Evolutionary conservation across 352 stramenopile genomes (phyloP), one percentile per base, ranked within the genome.

Genomic region (Pythium apleroticum): DNA sequence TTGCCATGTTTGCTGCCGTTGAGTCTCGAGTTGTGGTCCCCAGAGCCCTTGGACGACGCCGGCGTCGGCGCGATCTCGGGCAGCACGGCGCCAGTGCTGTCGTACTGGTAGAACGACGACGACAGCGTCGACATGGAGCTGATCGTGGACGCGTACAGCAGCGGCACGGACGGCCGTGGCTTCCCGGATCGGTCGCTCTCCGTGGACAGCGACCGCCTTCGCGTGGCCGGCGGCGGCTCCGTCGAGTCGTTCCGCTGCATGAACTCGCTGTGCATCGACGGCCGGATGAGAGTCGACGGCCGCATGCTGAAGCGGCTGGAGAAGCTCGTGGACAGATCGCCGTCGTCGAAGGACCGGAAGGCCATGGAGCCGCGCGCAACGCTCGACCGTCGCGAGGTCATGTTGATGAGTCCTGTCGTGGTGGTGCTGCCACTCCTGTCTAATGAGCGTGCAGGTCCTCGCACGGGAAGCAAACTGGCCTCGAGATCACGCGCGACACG

Each of bases 51-150:
- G 33, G 50, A 59, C 22, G 63, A 63, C 54, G 55, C 41, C 48
- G 55, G 37, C 25, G 56, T 53, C 14, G n/a, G 28, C 4, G 48
- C n/a, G 56, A 56, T 68, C 33, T 33, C 37, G 27, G 60, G 39
- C 1, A 46, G 20, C 31, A 58, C 54, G 24, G 28, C 43, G 30
- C 45, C 54, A 15, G 57, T 71, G 17, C 33, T 66, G 52, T 65
- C 57, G 43, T 65, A 71, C 57, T 65, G 64, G 49, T 65, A 66
- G 53, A 65, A 66, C 7, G 57, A 58, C 39, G 64, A 71, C 33
- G 64, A 65, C 35, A 66, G 49, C 35, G 63, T 65, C 56, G 63
- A 69, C 63, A 69, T 64, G 55, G 63, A 69, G 63, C 57, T 65
- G 55, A 69, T 60, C 12, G 64, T 66, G 25, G 57, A 71, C 57